Evolutionary conservation across 495 filamentous ascomycete genomes (phyloP), one percentile per base, ranked within the genome.

Genomic region (Penicillium odoratum): DNA sequence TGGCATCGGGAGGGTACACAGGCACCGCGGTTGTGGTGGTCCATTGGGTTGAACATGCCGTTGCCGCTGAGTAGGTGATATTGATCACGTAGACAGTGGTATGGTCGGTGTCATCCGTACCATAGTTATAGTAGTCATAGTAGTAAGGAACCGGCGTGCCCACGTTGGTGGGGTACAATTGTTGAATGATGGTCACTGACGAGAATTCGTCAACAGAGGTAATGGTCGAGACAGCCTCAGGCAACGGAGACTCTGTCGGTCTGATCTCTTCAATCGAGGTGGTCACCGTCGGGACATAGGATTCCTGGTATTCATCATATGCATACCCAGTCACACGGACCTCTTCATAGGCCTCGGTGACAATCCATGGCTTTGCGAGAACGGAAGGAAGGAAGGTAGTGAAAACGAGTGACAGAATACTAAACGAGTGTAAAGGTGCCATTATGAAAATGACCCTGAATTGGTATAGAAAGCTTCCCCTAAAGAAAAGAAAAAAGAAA

Each of bases 31-130:
- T 65, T 8, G 69, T 70, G 6, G 60, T 60, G 1, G 70, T 69
- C 65, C 66, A 74, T 45, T 67, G 56, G 1, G 69, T 61, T 25
- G 66, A 67, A 59, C 75, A 75, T 40, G 62, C 64, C 0, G 74
- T 60, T 3, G 72, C 69, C 0, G 78, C 77, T 1, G 72, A 70
- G 43, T 60, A 75, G 45, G 67, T 68, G 44, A 78, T 28, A 25
- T 70, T 67, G 34, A 74, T 66, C 15, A 66, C 67, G 44, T 69
- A 77, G 42, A 66, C 49, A 13, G 69, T 78, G 25, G 36, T 60
- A 28, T 60, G 54, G 43, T 61, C 51, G 33, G 29, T 45, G 31
- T 59, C 59, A 4, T 62, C 56, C 1, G 42, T 42, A 31, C 29
- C 31, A 38, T 50, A 4, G 48, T 60, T 49, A 33, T 53, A 55